Base-by-base conservation (phyloP, 208 protist species). In the Leishmania gerbilli region DNA sequence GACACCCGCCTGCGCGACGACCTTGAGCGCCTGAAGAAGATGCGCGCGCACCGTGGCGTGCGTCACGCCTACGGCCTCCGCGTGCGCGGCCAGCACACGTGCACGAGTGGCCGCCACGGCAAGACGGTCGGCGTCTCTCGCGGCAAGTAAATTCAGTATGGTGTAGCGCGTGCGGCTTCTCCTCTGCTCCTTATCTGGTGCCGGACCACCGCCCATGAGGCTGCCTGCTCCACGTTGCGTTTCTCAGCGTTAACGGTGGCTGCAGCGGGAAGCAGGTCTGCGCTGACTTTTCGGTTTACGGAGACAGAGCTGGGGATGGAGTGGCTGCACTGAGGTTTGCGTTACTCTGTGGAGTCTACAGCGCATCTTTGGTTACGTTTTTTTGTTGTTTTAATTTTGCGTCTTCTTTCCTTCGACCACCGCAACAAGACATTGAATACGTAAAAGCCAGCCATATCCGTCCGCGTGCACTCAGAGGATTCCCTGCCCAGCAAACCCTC, bases 51-150 rank as follows among this genome's bases (percentile, higher is more conserved):
- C 91, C 93, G 99, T 92, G 99, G 99, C 99, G 91, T 99, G 68
- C 97, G 99, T 87, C 99, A 99, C 95, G 93, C 95, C 85, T 99
- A 97, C 90, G 98, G 99, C 81, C 92, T 99, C 76, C 98, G 98
- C 84, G 99, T 99, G 81, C 98, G 99, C 91, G 99, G 99, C 91
- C 99, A 99, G 97, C 99, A 99, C 95, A 99, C 99, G 51, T 99
- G 99, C 98, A 99, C 99, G 65, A 99, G 99, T 76, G 99, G 99
- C 83, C 98, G 99, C 88, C 92, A 94, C 86, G 99, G 99, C 82
- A 93, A 92, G 89, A 97, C 95, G 45, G 90, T 97, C 62, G 95
- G 95, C 86, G 95, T 97, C 11, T 87, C 90, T 83, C 91, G 91
- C 77, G 53, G 71, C 21, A 97, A 97, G 91, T 97, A 94, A 92